Base-by-base conservation (phyloP, 306 rosid species). In the Cucurbita argyrosperma region DNA sequence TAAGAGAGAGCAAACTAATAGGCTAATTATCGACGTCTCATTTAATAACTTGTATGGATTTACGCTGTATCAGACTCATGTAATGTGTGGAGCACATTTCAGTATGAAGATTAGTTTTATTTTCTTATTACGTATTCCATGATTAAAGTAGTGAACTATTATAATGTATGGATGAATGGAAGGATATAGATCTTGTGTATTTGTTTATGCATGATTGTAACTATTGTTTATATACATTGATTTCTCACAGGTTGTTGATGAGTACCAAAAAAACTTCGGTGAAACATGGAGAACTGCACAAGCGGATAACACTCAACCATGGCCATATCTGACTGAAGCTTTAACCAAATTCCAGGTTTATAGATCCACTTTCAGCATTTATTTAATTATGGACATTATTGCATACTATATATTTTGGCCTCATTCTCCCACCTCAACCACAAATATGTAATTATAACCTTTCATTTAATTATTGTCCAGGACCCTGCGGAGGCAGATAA, bases 401-500 rank as follows among this genome's bases (percentile, higher is more conserved):
- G 47, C 47, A 15, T 8, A 62, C 47, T 38, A 43, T 13, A 62
- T 62, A 13, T 13, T 10, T 19, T 4, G 50, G 39, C 35, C 40
- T 16, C 69, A 38, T 9, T 65, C 39, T 55, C 46, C 54, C 39
- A 43, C 52, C 38, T 62, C 54, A 39, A 40, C 54, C 54, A 47
- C 15, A 67, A 21, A 7, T 11, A 58, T 74, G 37, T 60, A 6
- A 14, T 35, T 35, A 13, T 26, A 37, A 37, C 10, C 1, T 60
- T 71, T 42, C 64, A 8, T 82, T 45, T 64, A 74, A 71, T 65
- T 26, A 56, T 58, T 61, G 52, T 74, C 70, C 92, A 93, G 97
- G 97, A 90, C 64, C 98, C 98, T 77, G 94, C 96, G 13, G 98
- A 93, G 80, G 98, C 98, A 73, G 98, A 93, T 82, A 93, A 90